A percentile compares a stretch with the other conserved stretches of the same genome.
These are phyloP conservation scores for Lipomyces starkeyi DNA, from an alignment of 805 yeast genomes.

Conservation along the genomic window DNA sequence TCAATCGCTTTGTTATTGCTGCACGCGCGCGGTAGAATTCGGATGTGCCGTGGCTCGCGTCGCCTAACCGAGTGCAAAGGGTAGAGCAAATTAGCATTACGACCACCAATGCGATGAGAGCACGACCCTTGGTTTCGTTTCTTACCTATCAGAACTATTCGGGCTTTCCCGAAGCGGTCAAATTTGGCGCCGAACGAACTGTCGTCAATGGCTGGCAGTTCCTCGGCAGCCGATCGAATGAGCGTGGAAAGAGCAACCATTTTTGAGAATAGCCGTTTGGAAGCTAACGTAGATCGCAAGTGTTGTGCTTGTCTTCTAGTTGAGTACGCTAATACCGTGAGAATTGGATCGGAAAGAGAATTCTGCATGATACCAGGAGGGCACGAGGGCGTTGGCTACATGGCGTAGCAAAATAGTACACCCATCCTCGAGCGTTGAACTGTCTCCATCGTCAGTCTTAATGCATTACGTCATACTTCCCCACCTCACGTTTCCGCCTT, in stretches of 20 bases:
- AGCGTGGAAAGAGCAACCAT: not conserved
- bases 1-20: conserved; percentile 5
- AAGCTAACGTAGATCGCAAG: not conserved
- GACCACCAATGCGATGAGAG: not conserved
- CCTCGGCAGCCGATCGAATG: conserved; percentile 4
- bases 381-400: too few species aligned
- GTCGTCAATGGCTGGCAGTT: conserved; percentile 3
- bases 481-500: too few species aligned
- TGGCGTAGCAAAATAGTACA: not conserved
- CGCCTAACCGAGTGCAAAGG: not conserved
- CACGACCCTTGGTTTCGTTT: not conserved
- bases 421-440: not conserved
- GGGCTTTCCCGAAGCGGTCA: conserved; percentile 1
- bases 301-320: not conserved
- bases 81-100: not conserved
- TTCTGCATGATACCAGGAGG: not conserved
- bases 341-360: not conserved
- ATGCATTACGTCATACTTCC: not conserved
- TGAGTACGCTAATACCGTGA: not conserved
- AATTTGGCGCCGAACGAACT: conserved; percentile 10
- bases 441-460: not conserved
- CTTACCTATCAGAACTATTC: conserved; percentile 7
- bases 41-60: conserved; percentile 12
- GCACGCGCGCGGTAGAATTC: conserved; percentile 10
- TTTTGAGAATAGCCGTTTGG: not conserved